Conservation (phyloP, 352 stramenopile genomes). For the Peronospora tabacina region DNA sequence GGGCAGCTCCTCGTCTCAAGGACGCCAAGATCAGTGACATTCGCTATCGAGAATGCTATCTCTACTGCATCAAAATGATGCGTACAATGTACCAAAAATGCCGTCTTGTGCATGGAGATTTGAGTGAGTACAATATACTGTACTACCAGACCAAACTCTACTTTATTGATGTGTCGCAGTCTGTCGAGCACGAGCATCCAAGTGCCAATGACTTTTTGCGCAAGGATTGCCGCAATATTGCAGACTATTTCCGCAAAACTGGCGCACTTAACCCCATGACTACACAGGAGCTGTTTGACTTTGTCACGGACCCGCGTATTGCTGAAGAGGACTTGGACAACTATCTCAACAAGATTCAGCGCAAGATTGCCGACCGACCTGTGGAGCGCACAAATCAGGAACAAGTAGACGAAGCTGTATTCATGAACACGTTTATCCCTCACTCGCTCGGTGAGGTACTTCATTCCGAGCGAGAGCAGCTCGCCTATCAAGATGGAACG, state of each 20-base stretch:
- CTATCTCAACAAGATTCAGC: slow-evolving; percentile 87
- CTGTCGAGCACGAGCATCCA: slow-evolving; percentile 97
- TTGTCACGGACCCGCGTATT: slow-evolving; percentile 83
- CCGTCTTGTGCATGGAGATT: slow-evolving; percentile 96
- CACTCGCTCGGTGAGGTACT: slow-evolving; percentile 92
- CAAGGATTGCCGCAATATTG: slow-evolving; percentile 97
- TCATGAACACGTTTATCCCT: slow-evolving; percentile 91
- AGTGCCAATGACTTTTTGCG: slow-evolving; percentile 95
- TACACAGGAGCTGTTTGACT: slow-evolving; percentile 94
- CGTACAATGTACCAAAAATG: slow-evolving; percentile 94
- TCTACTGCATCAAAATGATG: slow-evolving; percentile 94
- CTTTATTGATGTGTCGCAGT: slow-evolving; percentile 99
- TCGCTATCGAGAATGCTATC: slow-evolving; percentile 91
- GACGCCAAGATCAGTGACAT: slow-evolving; percentile 89
- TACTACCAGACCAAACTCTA: slow-evolving; percentile 95
- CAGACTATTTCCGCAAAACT: slow-evolving; percentile 94
- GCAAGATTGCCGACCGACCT: slow-evolving; percentile 70
- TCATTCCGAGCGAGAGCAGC: slow-evolving; percentile 78
- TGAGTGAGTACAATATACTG: slow-evolving; percentile 99
- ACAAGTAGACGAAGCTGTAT: slow-evolving; percentile 91
- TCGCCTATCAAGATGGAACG: slow-evolving; percentile 77
- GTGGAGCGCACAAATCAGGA: slow-evolving; percentile 55
- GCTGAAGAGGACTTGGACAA: slow-evolving; percentile 73
- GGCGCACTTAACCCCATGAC: slow-evolving; percentile 89
- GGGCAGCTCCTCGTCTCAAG: slow-evolving; percentile 91